phyloP scores from a whole-genome alignment of 495 filamentous ascomycete species.

The Hypoxylon perforatum region DNA sequence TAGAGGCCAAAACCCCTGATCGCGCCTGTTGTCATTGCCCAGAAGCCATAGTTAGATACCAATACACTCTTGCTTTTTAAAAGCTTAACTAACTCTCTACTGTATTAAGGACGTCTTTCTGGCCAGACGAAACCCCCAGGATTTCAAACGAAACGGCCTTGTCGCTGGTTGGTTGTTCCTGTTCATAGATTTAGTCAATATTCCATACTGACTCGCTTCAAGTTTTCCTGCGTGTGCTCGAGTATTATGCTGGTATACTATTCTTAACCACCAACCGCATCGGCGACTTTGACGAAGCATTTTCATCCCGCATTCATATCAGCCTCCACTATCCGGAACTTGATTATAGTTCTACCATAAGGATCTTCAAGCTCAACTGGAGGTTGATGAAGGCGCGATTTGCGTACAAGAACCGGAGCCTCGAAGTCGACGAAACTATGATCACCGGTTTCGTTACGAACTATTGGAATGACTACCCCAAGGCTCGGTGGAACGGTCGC shows the following conservation, averaged over 20 bases:
- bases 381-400: constrained; percentile 11
- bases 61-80: no score
- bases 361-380: constrained; percentile 27
- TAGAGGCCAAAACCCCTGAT: no score
- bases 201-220: background rate
- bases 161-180: constrained; percentile 51
- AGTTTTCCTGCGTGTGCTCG: constrained; percentile 62
- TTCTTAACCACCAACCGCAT: constrained; percentile 66
- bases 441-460: constrained; percentile 9
- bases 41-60: no score
- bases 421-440: background rate
- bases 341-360: constrained; percentile 2
- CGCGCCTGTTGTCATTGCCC: no score
- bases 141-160: constrained; percentile 61
- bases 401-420: background rate
- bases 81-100: no score
- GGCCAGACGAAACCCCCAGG: constrained; percentile 46
- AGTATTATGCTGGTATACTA: constrained; percentile 67
- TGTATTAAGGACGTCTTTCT: constrained; percentile 65
- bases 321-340: constrained; percentile 51
- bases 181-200: background rate
- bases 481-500: constrained; percentile 50
- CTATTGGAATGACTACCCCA: background rate
- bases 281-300: constrained; percentile 60
- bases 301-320: constrained; percentile 60